Percentiles rank a stretch among this genome's conserved stretches.
Evolutionary conservation across 2,329 filamentous ascomycete species (phyloP).

Genomic region (Venturia effusa): DNA sequence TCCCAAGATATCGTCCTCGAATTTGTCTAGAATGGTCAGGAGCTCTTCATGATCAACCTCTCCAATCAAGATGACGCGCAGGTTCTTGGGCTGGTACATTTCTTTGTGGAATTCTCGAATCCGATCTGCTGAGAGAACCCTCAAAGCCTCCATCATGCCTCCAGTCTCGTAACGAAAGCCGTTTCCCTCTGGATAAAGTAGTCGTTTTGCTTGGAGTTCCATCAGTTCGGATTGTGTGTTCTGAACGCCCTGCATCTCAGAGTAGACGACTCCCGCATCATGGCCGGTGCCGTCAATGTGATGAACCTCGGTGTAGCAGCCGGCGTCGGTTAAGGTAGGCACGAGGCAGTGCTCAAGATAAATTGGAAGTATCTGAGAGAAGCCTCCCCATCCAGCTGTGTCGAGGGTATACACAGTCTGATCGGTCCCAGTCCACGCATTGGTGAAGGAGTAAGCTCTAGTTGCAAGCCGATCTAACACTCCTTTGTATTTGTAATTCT

Average conservation of each 20-base stretch:
- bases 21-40: slow-evolving; percentile 69
- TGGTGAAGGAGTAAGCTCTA: slow-evolving; percentile 84
- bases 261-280: slow-evolving; percentile 93
- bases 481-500: slow-evolving; percentile 88
- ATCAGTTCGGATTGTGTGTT: slow-evolving; percentile 78
- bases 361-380: slow-evolving; percentile 84
- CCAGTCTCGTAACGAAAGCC: slow-evolving; percentile 98
- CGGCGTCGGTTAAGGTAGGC: slow-evolving; percentile 84
- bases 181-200: slow-evolving; percentile 78
- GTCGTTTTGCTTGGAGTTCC: slow-evolving; percentile 66
- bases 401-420: slow-evolving; percentile 95
- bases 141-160: slow-evolving; percentile 85
- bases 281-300: slow-evolving; percentile 89
- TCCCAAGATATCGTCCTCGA: slow-evolving; percentile 76
- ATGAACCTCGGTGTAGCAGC: slow-evolving; percentile 90
- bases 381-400: slow-evolving; percentile 93
- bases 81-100: slow-evolving; percentile 96
- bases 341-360: slow-evolving; percentile 92
- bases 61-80: slow-evolving; percentile 85
- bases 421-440: slow-evolving; percentile 94
- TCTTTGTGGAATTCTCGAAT: slow-evolving; percentile 91
- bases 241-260: slow-evolving; percentile 95
- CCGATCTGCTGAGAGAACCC: slow-evolving; percentile 73
- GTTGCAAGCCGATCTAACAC: slow-evolving; percentile 90
- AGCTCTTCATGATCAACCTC: slow-evolving; percentile 77